Base-by-base conservation (phyloP, 768 basidiomycete genomes). In the Pisolithus albus region DNA sequence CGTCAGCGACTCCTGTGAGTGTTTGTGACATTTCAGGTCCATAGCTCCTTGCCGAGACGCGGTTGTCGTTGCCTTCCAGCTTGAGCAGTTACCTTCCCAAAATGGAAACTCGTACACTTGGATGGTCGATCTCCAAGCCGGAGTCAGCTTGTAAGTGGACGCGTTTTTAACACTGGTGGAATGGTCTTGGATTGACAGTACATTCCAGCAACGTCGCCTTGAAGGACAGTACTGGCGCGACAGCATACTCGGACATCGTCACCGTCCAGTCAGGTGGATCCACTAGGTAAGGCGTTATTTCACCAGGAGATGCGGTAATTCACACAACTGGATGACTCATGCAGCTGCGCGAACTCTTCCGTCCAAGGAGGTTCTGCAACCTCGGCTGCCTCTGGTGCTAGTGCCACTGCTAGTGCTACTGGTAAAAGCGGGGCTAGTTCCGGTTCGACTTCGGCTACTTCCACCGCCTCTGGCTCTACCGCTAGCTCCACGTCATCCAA, bases 211-310 rank as follows among this genome's bases (percentile, higher is more conserved):
- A 77, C n/a, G 57, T 79, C 32, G 61, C 61, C 11, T 52, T 85
- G 56, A 84, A 81, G 68, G 86, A 88, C 55, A 67, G 65, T 60
- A 78, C 78, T 13, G 86, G 86, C 15, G 15, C 61, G 1, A 63
- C 58, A 8, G 78, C 73, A 7, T 88, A 73, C 67, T 78, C 79
- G 13, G 78, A 79, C 47, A 67, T 70, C 2, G 69, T 81, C 30
- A 78, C 69, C 0, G 63, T 87, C 45, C 55, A 64, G 49, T 2
- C 61, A 5, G 68, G 78, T 26, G 44, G 60, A 10, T 68, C 72
- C 52, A 54, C 58, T 7, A 69, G 66, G 77, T 76, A 57, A 11
- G 67, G n/a, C 21, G 4, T 18, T 18, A 21, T 19, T 9, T n/a
- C 3, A 32, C 2, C 4, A 5, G 18, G 21, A 23, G 16, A 44